Conservation (phyloP, 2,329 filamentous ascomycete genomes). For the Trichophyton benhamiae region DNA sequence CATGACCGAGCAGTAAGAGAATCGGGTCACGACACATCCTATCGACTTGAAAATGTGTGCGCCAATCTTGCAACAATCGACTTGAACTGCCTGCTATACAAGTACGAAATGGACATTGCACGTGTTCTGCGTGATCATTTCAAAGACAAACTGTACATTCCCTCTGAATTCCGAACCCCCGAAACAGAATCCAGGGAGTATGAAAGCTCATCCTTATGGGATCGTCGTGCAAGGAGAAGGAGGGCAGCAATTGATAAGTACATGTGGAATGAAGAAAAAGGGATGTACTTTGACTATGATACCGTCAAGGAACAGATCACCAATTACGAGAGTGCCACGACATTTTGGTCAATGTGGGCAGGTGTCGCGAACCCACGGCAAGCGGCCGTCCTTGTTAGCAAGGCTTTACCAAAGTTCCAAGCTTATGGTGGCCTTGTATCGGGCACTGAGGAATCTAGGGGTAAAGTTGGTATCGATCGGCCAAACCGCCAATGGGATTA, state of each 20-base stretch:
- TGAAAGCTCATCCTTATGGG: conserved; percentile 79
- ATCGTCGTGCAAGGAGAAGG: conserved; percentile 71
- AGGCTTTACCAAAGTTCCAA: conserved; percentile 77
- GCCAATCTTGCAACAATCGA: conserved; percentile 88
- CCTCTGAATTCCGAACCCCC: conserved; percentile 64
- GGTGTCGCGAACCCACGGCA: conserved; percentile 75
- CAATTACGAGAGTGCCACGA: conserved; percentile 81
- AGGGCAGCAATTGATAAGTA: conserved; percentile 83
- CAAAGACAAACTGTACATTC: conserved; percentile 68
- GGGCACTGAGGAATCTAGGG: conserved; percentile 80
- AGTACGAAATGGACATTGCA: conserved; percentile 91
- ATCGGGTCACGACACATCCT: conserved; percentile 92
- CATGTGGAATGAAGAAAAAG: conserved; percentile 80
- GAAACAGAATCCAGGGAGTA: conserved; percentile 53
- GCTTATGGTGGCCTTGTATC: conserved; percentile 76
- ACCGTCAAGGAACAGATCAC: conserved; percentile 69
- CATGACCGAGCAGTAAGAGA: conserved; percentile 93
- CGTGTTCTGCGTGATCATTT: conserved; percentile 75
- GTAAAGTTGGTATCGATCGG: conserved; percentile 61
- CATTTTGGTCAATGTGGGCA: conserved; percentile 96
- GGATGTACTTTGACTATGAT: conserved; percentile 98
- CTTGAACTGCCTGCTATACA: conserved; percentile 87
- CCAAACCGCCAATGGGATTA: conserved; percentile 98
- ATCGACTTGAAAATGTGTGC: conserved; percentile 77
- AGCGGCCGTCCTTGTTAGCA: conserved; percentile 68